phyloP scores from a whole-genome alignment of 352 stramenopile species.

The Globisporangium sylvaticum region DNA sequence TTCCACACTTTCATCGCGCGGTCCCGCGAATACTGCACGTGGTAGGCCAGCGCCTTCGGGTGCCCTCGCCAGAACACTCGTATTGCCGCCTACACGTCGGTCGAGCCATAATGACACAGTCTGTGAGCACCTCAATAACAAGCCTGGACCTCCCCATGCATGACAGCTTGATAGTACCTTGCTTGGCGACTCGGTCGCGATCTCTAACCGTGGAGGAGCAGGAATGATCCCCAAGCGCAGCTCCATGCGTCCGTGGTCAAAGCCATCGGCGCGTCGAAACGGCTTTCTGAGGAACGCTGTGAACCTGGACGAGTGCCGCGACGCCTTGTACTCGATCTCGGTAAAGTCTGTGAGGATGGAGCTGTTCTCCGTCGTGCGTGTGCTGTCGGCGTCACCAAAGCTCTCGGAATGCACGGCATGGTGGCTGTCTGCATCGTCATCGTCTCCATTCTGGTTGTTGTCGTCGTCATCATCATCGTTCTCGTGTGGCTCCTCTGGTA shows the following conservation, averaged over 20 bases:
- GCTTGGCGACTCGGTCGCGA: slow-evolving; percentile 44
- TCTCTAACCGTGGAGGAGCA: slow-evolving; percentile 36
- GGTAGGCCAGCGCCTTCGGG: slow-evolving; percentile 46
- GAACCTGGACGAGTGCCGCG: slow-evolving; percentile 53
- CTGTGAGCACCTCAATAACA: neutral
- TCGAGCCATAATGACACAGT: neutral
- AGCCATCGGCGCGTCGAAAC: slow-evolving; percentile 53
- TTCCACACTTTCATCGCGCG: slow-evolving; percentile 80
- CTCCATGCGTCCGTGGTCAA: slow-evolving; percentile 38
- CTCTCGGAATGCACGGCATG: slow-evolving; percentile 70
- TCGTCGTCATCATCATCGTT: slow-evolving; percentile 37
- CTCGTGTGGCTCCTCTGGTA: slow-evolving; percentile 35
- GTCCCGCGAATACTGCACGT: slow-evolving; percentile 71
- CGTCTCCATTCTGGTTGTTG: slow-evolving; percentile 33
- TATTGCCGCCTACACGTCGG: slow-evolving; percentile 44
- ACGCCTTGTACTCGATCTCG: slow-evolving; percentile 42
- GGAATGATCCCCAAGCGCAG: slow-evolving; percentile 45
- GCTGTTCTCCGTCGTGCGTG: slow-evolving; percentile 65
- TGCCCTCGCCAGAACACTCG: slow-evolving; percentile 55
- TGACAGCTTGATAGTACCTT: slow-evolving; percentile 42
- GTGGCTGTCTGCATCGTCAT: slow-evolving; percentile 64
- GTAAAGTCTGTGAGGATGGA: slow-evolving; percentile 58
- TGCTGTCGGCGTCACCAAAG: slow-evolving; percentile 73
- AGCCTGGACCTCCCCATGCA: too few relatives aligned
- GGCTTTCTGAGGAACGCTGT: slow-evolving; percentile 65